A percentile compares a stretch with the other conserved stretches of the same genome.
These are phyloP conservation scores for Colletotrichum musicola DNA, from an alignment of 2,329 filamentous ascomycete genomes.

Conservation along the genomic window DNA sequence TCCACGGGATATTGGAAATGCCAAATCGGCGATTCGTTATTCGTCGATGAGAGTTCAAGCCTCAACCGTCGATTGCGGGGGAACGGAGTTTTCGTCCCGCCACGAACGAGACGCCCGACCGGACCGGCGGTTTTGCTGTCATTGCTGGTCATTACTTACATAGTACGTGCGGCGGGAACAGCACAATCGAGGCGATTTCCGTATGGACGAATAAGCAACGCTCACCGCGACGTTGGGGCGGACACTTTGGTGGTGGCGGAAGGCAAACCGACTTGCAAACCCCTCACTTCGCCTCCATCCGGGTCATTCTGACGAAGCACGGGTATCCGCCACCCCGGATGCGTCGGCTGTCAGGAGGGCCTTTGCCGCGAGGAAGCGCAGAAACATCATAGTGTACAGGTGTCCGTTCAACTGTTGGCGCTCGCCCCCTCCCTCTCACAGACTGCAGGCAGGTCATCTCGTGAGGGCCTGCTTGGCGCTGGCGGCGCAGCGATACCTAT, in stretches of 20 bases:
- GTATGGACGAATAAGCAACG: neutral
- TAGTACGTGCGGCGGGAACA: too few relatives aligned
- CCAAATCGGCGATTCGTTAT: slow-evolving; percentile 27
- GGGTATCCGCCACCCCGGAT: slow-evolving; percentile 20
- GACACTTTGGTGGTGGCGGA: slow-evolving; percentile 24
- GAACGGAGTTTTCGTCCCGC: neutral
- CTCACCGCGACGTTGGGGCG: slow-evolving; percentile 8
- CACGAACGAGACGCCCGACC: neutral
- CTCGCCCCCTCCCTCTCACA: neutral
- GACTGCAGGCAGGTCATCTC: neutral
- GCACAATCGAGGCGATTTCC: too few relatives aligned
- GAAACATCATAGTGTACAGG: neutral
- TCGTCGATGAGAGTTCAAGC: slow-evolving; percentile 14
- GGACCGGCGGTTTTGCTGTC: slow-evolving; percentile 4
- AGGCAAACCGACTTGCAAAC: neutral
- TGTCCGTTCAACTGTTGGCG: neutral
- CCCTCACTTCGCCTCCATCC: slow-evolving; percentile 27
- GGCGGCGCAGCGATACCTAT: slow-evolving; percentile 5
- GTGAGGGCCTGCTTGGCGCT: slow-evolving; percentile 13
- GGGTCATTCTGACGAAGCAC: slow-evolving; percentile 1
- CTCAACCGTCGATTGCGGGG: slow-evolving; percentile 2
- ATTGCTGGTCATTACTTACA: neutral
- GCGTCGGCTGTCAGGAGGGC: slow-evolving; percentile 22
- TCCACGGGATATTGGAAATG: slow-evolving; percentile 1
- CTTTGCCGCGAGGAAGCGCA: slow-evolving; percentile 18